Conservation (phyloP, 208 protist genomes). For the Acanthamoeba rhysodes region DNA sequence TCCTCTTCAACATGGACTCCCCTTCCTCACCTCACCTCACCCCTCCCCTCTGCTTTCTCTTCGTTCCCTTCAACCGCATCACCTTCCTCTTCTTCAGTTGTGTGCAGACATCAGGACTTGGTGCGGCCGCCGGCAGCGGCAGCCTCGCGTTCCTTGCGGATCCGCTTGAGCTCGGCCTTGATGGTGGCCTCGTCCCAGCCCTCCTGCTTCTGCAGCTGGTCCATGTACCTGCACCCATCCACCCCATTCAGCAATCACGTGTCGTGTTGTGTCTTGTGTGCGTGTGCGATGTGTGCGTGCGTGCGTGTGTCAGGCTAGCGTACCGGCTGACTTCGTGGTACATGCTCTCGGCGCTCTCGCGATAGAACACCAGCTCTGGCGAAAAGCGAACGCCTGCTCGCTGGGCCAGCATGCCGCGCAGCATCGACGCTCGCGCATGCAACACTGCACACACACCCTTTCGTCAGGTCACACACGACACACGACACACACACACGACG, state of each 20-base stretch:
- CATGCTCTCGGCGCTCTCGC: conserved; percentile 56
- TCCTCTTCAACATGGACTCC: background rate
- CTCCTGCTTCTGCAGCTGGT: conserved; percentile 38
- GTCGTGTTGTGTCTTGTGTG: background rate
- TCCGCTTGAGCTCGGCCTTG: conserved; percentile 51
- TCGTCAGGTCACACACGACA: background rate
- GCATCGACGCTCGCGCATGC: background rate
- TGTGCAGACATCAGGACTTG: background rate
- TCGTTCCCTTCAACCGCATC: no score
- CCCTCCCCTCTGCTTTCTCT: no score
- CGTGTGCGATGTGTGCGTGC: no score
- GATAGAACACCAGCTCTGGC: conserved; percentile 60
- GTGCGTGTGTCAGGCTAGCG: background rate
- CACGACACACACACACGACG: background rate
- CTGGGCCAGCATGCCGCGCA: conserved; percentile 30
- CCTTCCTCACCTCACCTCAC: background rate
- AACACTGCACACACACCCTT: background rate
- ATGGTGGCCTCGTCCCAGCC: conserved; percentile 39
- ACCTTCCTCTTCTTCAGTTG: background rate
- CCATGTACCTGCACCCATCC: background rate
- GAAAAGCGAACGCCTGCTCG: background rate
- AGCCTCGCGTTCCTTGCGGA: conserved; percentile 25
- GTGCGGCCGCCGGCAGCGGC: background rate
- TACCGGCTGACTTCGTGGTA: conserved; percentile 64
- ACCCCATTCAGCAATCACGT: background rate